Evolutionary conservation across 768 basidiomycete species (phyloP).

Genomic region (Auricularia sp.): DNA sequence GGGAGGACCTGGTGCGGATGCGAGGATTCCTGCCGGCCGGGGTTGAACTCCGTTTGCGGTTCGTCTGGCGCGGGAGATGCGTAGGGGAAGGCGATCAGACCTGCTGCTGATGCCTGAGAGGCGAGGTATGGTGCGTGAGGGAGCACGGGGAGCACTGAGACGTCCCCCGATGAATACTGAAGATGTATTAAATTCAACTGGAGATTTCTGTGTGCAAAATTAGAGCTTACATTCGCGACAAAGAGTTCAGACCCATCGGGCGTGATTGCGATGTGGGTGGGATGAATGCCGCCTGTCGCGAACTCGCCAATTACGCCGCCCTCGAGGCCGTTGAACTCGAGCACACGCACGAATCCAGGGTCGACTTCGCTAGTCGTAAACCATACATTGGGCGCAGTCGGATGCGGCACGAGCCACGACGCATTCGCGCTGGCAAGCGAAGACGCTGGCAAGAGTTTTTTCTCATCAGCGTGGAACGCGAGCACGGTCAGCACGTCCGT

Average conservation of each 20-base stretch:
- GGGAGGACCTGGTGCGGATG: slow-evolving; percentile 68
- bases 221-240: slow-evolving; percentile 55
- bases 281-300: slow-evolving; percentile 48
- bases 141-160: slow-evolving; percentile 49
- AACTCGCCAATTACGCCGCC: slow-evolving; percentile 39
- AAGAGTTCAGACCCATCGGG: slow-evolving; percentile 41
- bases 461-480: slow-evolving; percentile 43
- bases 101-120: not conserved
- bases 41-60: slow-evolving; percentile 46
- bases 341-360: slow-evolving; percentile 50
- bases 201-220: too few species aligned
- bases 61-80: slow-evolving; percentile 11
- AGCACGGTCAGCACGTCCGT: slow-evolving; percentile 54
- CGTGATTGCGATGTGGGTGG: slow-evolving; percentile 53
- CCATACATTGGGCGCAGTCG: slow-evolving; percentile 44
- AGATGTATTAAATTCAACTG: slow-evolving; percentile 11
- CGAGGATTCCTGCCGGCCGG: slow-evolving; percentile 58
- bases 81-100: slow-evolving; percentile 3
- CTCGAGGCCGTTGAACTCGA: slow-evolving; percentile 46
- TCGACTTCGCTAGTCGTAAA: slow-evolving; percentile 60
- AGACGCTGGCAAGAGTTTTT: slow-evolving; percentile 37
- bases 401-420: slow-evolving; percentile 66
- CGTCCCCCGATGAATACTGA: slow-evolving; percentile 61
- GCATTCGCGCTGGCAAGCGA: slow-evolving; percentile 47
- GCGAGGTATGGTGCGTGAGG: slow-evolving; percentile 36